Conservation (phyloP, 805 yeast genomes). For the Candida boidinii region DNA sequence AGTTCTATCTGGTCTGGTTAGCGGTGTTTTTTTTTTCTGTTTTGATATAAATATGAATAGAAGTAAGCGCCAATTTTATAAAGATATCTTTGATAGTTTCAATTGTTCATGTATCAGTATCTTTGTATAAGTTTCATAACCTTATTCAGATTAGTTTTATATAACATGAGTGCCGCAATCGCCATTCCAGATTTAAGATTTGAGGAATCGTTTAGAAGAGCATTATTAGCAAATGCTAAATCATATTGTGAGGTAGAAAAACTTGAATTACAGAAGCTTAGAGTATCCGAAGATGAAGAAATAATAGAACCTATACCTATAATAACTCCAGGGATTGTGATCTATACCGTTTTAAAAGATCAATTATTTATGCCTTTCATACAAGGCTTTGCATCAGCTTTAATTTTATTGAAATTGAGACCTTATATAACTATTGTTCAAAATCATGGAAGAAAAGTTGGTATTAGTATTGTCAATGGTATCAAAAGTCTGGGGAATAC, state of each 20-base stretch:
- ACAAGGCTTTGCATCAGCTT: conserved; percentile 44
- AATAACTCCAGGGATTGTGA: conserved; percentile 36
- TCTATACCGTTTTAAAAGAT: conserved; percentile 41
- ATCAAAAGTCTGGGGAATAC: conserved; percentile 7
- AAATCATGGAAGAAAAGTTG: conserved; percentile 15
- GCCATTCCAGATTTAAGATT: conserved; percentile 58
- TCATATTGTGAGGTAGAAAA: conserved; percentile 4
- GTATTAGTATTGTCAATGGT: conserved; percentile 10
- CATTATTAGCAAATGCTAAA: conserved; percentile 20
- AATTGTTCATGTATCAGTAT: too few species aligned
- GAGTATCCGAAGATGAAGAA: neutral
- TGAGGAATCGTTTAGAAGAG: conserved; percentile 48
- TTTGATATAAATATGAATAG: too few species aligned
- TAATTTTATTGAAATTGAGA: conserved; percentile 23
- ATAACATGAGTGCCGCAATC: too few species aligned
- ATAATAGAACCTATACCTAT: conserved; percentile 23
- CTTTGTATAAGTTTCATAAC: too few species aligned
- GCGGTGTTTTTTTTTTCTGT: too few species aligned
- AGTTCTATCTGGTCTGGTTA: too few species aligned
- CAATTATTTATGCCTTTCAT: conserved; percentile 47
- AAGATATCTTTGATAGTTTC: too few species aligned
- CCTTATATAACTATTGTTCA: conserved; percentile 25
- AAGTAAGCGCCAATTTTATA: too few species aligned
- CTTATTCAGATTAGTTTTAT: too few species aligned
- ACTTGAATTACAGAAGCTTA: too few species aligned